These are phyloP conservation scores for Agrostemma githago DNA, from an alignment of 148 eudicot species.

Conservation along the genomic window DNA sequence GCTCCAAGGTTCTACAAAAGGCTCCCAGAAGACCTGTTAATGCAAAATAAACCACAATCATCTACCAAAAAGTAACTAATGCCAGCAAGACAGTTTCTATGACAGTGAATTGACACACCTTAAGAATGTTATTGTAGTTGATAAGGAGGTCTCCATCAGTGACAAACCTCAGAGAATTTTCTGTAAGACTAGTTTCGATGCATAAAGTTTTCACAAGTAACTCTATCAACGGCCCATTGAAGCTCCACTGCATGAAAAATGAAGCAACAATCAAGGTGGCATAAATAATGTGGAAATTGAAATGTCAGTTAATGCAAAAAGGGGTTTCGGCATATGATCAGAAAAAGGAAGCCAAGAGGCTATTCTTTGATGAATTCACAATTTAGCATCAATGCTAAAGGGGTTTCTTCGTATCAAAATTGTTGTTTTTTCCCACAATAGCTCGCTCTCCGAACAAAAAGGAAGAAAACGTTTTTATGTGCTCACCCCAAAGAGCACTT, in stretches of 20 bases:
- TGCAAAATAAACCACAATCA: conserved; percentile 14
- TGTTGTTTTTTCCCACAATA: background rate
- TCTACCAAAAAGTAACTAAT: conserved; percentile 4
- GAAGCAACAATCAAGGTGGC: background rate
- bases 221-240: conserved; percentile 79
- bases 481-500: background rate
- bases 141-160: conserved; percentile 59
- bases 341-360: background rate
- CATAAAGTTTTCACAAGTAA: conserved; percentile 44
- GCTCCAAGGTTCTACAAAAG: conserved; percentile 88
- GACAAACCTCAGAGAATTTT: conserved; percentile 37
- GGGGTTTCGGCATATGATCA: background rate
- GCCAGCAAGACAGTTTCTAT: conserved; percentile 1
- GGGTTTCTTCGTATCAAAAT: background rate
- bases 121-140: conserved; percentile 83
- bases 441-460: background rate
- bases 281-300: background rate
- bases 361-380: background rate
- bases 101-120: conserved; percentile 40
- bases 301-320: background rate
- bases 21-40: conserved; percentile 90
- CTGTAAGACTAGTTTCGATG: conserved; percentile 32
- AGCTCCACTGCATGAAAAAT: conserved; percentile 53
- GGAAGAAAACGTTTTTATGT: background rate
- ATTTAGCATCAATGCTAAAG: background rate